These are phyloP conservation scores for Rhizophagus clarus DNA, from an alignment of 192 early-diverging fungal species.

Conservation along the genomic window DNA sequence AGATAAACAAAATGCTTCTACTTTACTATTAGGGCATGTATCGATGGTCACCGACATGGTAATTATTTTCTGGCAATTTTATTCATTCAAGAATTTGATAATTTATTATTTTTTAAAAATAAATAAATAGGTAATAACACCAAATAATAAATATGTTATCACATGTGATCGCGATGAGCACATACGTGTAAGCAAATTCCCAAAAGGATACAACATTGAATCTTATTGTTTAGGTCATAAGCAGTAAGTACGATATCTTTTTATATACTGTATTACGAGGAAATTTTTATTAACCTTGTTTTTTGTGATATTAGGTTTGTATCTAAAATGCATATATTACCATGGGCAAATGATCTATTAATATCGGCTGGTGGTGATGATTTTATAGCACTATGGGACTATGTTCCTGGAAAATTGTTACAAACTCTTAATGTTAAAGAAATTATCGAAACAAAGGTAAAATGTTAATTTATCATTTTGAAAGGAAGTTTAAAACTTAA, in stretches of 20 bases:
- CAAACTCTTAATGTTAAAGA: slow-evolving; percentile 67
- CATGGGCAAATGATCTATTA: slow-evolving; percentile 54
- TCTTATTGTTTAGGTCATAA: slow-evolving; percentile 90
- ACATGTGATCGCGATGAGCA: slow-evolving; percentile 98
- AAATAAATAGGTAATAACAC: slow-evolving; percentile 53
- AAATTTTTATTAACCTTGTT: too few relatives aligned
- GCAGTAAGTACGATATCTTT: slow-evolving; percentile 51
- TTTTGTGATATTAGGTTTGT: slow-evolving; percentile 60
- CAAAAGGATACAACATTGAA: slow-evolving; percentile 88
- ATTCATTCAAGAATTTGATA: not conserved
- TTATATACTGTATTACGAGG: not conserved
- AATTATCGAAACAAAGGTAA: not conserved
- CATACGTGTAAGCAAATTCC: slow-evolving; percentile 90
- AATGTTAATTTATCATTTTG: not conserved
- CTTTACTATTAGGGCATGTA: slow-evolving; percentile 83
- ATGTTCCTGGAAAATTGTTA: slow-evolving; percentile 58
- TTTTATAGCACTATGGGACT: slow-evolving; percentile 77
- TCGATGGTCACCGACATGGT: slow-evolving; percentile 92
- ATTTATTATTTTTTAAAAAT: not conserved
- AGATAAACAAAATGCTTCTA: slow-evolving; percentile 40
- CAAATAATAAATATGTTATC: slow-evolving; percentile 69
- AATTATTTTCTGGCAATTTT: slow-evolving; percentile 7
- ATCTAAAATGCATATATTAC: slow-evolving; percentile 62
- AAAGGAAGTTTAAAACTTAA: not conserved
- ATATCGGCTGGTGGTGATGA: slow-evolving; percentile 88